Evolutionary conservation across 2,329 filamentous ascomycete species (phyloP).

Genomic region (Xylariaceae sp.): DNA sequence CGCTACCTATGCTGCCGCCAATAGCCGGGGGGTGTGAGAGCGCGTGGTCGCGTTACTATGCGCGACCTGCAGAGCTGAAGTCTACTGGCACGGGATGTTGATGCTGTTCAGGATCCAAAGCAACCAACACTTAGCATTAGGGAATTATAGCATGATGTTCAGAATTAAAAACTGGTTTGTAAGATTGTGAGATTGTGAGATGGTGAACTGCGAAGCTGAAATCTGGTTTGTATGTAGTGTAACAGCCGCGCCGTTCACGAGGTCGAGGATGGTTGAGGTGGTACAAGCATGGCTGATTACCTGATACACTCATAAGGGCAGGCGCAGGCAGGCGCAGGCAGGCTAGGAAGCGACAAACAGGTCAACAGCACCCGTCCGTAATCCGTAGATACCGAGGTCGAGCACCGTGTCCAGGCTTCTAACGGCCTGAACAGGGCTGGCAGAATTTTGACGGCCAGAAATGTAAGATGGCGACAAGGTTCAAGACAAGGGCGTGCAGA

Average conservation of each 20-base stretch:
- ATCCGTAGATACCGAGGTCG: not conserved
- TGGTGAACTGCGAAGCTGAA: not conserved
- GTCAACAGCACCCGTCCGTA: not conserved
- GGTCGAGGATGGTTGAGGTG: constrained; percentile 12
- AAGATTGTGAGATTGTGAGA: constrained; percentile 6
- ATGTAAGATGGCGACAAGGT: not conserved
- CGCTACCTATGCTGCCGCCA: constrained; percentile 15
- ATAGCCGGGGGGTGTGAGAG: constrained; percentile 22
- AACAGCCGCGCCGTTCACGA: constrained; percentile 4
- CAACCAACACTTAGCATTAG: constrained; percentile 22
- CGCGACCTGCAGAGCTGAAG: constrained; percentile 10
- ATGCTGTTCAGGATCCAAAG: constrained; percentile 8
- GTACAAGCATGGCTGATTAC: not conserved
- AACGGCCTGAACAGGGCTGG: not conserved
- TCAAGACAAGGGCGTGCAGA: not conserved
- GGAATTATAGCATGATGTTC: constrained; percentile 17
- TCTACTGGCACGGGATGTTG: constrained; percentile 4
- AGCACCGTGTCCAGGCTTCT: not conserved
- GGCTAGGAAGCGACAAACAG: not conserved
- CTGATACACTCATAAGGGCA: not conserved
- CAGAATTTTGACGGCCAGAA: not conserved
- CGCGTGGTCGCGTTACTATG: constrained; percentile 18
- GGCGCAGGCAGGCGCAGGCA: not conserved
- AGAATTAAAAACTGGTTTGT: constrained; percentile 12
- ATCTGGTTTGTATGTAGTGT: constrained; percentile 4